These are phyloP conservation scores for Berberis thunbergii DNA, from an alignment of 164 flowering plant species.

Conservation along the genomic window DNA sequence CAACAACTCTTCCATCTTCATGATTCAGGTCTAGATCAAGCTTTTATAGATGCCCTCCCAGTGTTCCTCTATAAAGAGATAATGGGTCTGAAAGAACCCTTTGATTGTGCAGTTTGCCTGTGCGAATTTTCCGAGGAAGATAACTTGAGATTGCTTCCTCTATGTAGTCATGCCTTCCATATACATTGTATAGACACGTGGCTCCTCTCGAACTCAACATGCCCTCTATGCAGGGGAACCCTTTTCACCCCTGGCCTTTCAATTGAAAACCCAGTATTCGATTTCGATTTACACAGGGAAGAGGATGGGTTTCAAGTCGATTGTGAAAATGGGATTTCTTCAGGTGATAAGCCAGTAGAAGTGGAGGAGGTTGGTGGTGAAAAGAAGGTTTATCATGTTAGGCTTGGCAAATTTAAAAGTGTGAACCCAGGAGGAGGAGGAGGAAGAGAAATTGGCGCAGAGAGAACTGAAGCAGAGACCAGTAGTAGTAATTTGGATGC, in stretches of 20 bases:
- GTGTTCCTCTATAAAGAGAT: conserved; percentile 64
- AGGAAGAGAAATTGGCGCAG: not conserved
- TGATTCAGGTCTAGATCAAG: conserved; percentile 82
- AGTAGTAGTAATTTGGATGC: conserved; percentile 52
- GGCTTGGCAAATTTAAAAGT: conserved; percentile 72
- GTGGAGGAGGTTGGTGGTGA: conserved; percentile 23
- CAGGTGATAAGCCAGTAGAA: conserved; percentile 18
- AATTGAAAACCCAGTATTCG: conserved; percentile 36
- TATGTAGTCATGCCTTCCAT: conserved; percentile 81
- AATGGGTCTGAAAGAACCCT: conserved; percentile 61
- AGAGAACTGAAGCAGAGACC: conserved; percentile 28
- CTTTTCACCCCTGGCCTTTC: conserved; percentile 26
- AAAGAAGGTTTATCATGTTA: conserved; percentile 52
- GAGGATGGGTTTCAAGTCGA: conserved; percentile 23
- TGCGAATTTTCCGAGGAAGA: conserved; percentile 61
- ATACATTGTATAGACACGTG: conserved; percentile 75
- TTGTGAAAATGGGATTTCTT: conserved; percentile 20
- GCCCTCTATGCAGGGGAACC: conserved; percentile 71
- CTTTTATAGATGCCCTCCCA: conserved; percentile 74
- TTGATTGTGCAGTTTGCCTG: conserved; percentile 87
- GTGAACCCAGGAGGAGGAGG: conserved; percentile 21
- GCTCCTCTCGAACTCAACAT: conserved; percentile 81
- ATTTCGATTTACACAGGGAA: conserved; percentile 25
- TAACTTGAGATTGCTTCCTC: conserved; percentile 63
- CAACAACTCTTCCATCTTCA: conserved; percentile 80